Evolutionary conservation across 106 monocot species (phyloP).

Genomic region (Dioscorea alata): DNA sequence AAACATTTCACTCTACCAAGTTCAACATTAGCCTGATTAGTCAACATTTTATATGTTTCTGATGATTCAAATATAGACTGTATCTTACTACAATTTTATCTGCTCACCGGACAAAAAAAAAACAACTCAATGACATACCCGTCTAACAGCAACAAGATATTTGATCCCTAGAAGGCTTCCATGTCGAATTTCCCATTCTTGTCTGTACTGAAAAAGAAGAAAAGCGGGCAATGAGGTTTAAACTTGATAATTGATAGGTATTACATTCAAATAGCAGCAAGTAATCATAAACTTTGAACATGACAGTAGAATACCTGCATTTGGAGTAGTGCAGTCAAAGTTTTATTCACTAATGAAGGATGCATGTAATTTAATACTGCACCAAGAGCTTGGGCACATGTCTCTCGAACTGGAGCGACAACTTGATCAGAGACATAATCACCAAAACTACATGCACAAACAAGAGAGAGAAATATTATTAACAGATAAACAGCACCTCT

Average conservation of each 20-base stretch:
- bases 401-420: constrained; percentile 97
- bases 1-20: no score
- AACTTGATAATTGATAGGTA: neutral
- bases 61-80: no score
- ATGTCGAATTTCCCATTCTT: constrained; percentile 99
- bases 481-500: neutral
- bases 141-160: constrained; percentile 86
- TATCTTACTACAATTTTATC: no score
- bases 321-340: constrained; percentile 68
- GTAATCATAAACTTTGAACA: neutral
- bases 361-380: constrained; percentile 92
- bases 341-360: constrained; percentile 71
- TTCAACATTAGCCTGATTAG: no score
- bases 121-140: constrained; percentile 34
- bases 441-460: constrained; percentile 66
- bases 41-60: no score
- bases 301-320: constrained; percentile 69
- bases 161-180: constrained; percentile 94
- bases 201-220: constrained; percentile 72
- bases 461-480: constrained; percentile 1
- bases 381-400: constrained; percentile 97
- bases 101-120: no score
- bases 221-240: constrained; percentile 24
- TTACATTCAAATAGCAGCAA: neutral
- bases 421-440: constrained; percentile 98